These are phyloP conservation scores for Glaciozyma martinii DNA, from an alignment of 768 basidiomycete species.

Conservation along the genomic window DNA sequence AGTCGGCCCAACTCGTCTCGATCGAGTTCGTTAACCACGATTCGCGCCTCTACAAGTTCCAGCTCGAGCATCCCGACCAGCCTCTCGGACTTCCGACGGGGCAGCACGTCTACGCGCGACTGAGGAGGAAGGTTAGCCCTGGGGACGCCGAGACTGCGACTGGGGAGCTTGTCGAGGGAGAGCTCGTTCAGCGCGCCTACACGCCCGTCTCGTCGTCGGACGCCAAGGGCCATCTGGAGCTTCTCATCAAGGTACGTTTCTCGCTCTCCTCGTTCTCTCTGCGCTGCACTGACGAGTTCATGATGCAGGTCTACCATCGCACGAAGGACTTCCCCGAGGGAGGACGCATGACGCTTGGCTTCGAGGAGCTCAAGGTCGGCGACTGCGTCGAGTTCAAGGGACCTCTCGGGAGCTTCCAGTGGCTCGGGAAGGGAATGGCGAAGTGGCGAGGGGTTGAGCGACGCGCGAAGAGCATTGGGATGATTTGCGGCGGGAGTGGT, in stretches of 20 bases:
- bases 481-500: conserved; percentile 56
- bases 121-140: conserved; percentile 39
- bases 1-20: conserved; percentile 42
- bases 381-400: conserved; percentile 54
- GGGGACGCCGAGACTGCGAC: neutral
- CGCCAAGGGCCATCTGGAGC: conserved; percentile 48
- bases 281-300: neutral
- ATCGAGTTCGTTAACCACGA: conserved; percentile 47
- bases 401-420: conserved; percentile 53
- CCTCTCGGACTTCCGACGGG: conserved; percentile 52
- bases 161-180: conserved; percentile 35
- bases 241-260: conserved; percentile 42
- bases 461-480: conserved; percentile 44
- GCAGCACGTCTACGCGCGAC: conserved; percentile 53
- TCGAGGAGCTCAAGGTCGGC: conserved; percentile 46
- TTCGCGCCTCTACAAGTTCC: conserved; percentile 49
- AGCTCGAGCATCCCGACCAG: conserved; percentile 43
- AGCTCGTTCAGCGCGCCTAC: conserved; percentile 53
- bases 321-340: conserved; percentile 39
- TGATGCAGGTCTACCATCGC: conserved; percentile 26
- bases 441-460: conserved; percentile 41
- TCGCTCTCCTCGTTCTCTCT: neutral
- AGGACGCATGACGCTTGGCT: conserved; percentile 50
- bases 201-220: conserved; percentile 50
- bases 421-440: conserved; percentile 45